Percentiles rank a stretch among this genome's conserved stretches.
phyloP scores from a whole-genome alignment of 805 yeast species.

The Tanozyma kutaoensis region DNA sequence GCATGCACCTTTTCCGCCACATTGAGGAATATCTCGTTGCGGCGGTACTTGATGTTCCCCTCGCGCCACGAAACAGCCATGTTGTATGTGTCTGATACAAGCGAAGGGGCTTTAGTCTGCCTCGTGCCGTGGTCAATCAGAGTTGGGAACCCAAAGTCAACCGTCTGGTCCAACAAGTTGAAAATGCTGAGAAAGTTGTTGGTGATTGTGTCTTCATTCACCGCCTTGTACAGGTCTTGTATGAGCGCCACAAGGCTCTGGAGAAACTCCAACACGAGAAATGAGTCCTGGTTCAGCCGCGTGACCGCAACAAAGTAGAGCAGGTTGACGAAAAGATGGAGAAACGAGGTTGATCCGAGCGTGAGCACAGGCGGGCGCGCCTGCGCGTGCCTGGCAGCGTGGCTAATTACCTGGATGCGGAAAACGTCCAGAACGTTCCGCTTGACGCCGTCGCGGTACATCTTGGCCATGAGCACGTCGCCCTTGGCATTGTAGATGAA shows the following conservation, averaged over 20 bases:
- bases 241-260: slow-evolving; percentile 40
- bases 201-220: slow-evolving; percentile 31
- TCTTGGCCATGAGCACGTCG: slow-evolving; percentile 65
- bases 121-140: too few relatives aligned
- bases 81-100: too few relatives aligned
- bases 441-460: slow-evolving; percentile 64
- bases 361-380: slow-evolving; percentile 42
- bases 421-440: slow-evolving; percentile 77
- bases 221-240: slow-evolving; percentile 11
- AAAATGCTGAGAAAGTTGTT: slow-evolving; percentile 58
- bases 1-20: slow-evolving; percentile 66
- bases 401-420: slow-evolving; percentile 79
- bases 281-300: slow-evolving; percentile 77
- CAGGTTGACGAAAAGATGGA: slow-evolving; percentile 50
- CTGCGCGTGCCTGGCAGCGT: slow-evolving; percentile 15
- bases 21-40: slow-evolving; percentile 68
- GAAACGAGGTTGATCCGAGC: slow-evolving; percentile 83
- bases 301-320: slow-evolving; percentile 85
- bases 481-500: slow-evolving; percentile 70
- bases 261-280: slow-evolving; percentile 49
- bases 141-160: slow-evolving; percentile 74
- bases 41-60: slow-evolving; percentile 46
- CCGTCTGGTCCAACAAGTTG: slow-evolving; percentile 63
- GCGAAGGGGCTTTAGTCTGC: too few relatives aligned
- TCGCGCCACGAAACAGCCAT: too few relatives aligned